phyloP scores from a whole-genome alignment of 164 flowering plant genomes.

The Warburgia ugandensis region DNA sequence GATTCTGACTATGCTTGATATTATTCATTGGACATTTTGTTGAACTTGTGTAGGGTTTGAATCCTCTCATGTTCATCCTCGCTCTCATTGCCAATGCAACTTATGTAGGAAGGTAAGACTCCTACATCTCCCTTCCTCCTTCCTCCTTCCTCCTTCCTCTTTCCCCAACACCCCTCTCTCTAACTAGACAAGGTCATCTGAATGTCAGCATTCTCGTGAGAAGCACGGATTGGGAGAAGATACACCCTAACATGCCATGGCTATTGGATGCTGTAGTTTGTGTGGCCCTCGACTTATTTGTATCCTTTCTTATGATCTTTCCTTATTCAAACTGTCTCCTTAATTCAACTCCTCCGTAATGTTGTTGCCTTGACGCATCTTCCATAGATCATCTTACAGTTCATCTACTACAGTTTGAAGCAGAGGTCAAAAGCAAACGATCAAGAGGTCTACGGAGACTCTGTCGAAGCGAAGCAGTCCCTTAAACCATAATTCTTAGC shows the following conservation, averaged over 20 bases:
- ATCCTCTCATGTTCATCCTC: slow-evolving; percentile 88
- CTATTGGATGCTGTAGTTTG: slow-evolving; percentile 79
- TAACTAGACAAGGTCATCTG: not conserved
- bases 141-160: slow-evolving; percentile 4
- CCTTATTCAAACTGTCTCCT: not conserved
- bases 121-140: slow-evolving; percentile 13
- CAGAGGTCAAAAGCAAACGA: slow-evolving; percentile 22
- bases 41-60: slow-evolving; percentile 48
- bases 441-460: slow-evolving; percentile 15
- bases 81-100: slow-evolving; percentile 71
- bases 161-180: not conserved
- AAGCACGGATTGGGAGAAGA: slow-evolving; percentile 52
- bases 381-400: slow-evolving; percentile 65
- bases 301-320: slow-evolving; percentile 38
- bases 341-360: too few species aligned
- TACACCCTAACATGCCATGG: slow-evolving; percentile 86
- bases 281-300: slow-evolving; percentile 69
- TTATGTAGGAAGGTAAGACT: slow-evolving; percentile 61
- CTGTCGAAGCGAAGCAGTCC: slow-evolving; percentile 25
- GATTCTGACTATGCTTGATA: too few species aligned
- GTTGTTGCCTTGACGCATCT: not conserved
- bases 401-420: slow-evolving; percentile 45
- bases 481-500: slow-evolving; percentile 14
- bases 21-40: not conserved
- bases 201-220: slow-evolving; percentile 72